These are phyloP conservation scores for Fulvia fulva DNA, from an alignment of 2,329 filamentous ascomycete genomes.

Conservation along the genomic window DNA sequence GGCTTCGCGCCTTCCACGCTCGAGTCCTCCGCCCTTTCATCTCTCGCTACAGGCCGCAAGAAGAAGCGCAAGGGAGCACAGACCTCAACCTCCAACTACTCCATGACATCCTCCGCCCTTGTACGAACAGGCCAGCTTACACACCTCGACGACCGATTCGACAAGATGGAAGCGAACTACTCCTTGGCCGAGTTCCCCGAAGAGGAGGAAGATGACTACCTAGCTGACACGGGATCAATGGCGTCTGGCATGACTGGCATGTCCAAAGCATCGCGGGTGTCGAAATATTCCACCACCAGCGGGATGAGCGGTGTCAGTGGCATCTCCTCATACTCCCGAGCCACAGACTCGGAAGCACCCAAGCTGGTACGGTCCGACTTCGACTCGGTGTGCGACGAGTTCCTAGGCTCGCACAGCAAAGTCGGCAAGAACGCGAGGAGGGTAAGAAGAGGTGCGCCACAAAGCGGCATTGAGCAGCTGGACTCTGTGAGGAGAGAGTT, in stretches of 20 bases:
- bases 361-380: constrained; percentile 70
- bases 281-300: constrained; percentile 34
- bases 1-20: constrained; percentile 55
- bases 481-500: constrained; percentile 82
- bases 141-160: constrained; percentile 84
- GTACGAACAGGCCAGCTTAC: constrained; percentile 83
- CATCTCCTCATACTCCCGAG: constrained; percentile 32
- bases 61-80: constrained; percentile 96
- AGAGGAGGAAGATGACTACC: constrained; percentile 27
- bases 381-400: constrained; percentile 87
- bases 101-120: constrained; percentile 85
- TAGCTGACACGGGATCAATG: constrained; percentile 42
- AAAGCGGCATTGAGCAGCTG: constrained; percentile 79
- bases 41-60: constrained; percentile 68
- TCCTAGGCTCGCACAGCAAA: constrained; percentile 70
- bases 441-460: constrained; percentile 72
- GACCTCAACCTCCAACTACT: constrained; percentile 81
- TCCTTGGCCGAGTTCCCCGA: constrained; percentile 41
- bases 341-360: constrained; percentile 39
- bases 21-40: constrained; percentile 67
- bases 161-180: constrained; percentile 81
- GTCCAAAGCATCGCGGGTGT: constrained; percentile 42
- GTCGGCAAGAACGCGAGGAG: constrained; percentile 61
- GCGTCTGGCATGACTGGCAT: constrained; percentile 49
- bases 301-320: constrained; percentile 38